Conservation (phyloP, 495 filamentous ascomycete species). For the Aspergillus cavernicola region DNA sequence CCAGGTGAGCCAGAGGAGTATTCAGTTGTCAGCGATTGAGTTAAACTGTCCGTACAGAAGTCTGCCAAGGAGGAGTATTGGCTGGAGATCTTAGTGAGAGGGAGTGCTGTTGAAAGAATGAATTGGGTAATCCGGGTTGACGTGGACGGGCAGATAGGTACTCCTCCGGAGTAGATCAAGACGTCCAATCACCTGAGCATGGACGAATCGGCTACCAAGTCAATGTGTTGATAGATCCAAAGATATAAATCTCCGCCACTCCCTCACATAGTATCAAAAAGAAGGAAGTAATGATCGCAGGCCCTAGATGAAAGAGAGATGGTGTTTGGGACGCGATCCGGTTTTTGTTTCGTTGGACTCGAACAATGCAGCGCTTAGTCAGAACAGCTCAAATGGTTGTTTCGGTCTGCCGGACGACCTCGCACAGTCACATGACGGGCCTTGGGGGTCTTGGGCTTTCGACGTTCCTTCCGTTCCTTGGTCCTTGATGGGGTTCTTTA, state of each 20-base stretch:
- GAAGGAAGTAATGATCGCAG: neutral
- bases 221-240: neutral
- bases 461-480: constrained; percentile 10
- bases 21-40: too few species aligned
- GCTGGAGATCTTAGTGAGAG: too few species aligned
- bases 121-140: neutral
- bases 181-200: neutral
- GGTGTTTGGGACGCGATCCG: neutral
- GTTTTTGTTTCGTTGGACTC: constrained; percentile 5
- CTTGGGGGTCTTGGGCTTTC: too few species aligned
- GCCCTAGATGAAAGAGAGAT: neutral
- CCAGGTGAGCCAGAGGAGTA: neutral
- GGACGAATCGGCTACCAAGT: neutral
- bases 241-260: neutral
- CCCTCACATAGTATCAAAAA: neutral
- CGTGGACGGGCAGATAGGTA: neutral
- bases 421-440: neutral
- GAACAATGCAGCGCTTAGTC: neutral
- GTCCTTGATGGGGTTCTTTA: constrained; percentile 18
- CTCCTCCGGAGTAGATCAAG: too few species aligned
- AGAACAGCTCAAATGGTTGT: neutral
- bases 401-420: neutral
- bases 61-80: too few species aligned
- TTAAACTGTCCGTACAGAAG: too few species aligned
- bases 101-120: too few species aligned